Evolutionary conservation across 257 asterid genomes (phyloP).

Genomic region (Thymus mandschuricus): DNA sequence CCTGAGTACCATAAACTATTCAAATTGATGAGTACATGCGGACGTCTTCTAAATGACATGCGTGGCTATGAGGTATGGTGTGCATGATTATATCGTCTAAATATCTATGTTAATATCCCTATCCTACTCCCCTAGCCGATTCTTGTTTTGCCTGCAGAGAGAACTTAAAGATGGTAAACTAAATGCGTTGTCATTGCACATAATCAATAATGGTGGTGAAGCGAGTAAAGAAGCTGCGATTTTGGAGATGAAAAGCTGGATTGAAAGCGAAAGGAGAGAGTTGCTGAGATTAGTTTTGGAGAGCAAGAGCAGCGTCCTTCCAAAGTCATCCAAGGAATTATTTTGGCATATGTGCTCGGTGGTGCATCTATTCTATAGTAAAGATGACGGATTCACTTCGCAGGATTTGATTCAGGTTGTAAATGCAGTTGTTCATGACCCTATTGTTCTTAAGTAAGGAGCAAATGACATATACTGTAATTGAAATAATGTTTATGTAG

Average conservation of each 20-base stretch:
- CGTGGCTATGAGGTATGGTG: slow-evolving; percentile 63
- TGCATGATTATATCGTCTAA: background rate
- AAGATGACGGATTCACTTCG: slow-evolving; percentile 78
- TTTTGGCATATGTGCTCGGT: slow-evolving; percentile 85
- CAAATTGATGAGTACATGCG: slow-evolving; percentile 71
- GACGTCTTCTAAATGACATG: slow-evolving; percentile 87
- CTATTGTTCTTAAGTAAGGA: slow-evolving; percentile 38
- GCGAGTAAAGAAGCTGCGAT: slow-evolving; percentile 52
- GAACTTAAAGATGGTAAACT: slow-evolving; percentile 74
- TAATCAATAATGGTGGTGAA: slow-evolving; percentile 43
- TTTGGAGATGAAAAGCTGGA: slow-evolving; percentile 47
- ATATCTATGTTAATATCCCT: background rate
- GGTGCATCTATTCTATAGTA: slow-evolving; percentile 53
- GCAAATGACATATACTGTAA: no score
- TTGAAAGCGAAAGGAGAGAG: slow-evolving; percentile 55
- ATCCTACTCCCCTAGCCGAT: background rate
- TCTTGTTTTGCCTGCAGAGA: slow-evolving; percentile 54
- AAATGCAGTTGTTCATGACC: slow-evolving; percentile 56
- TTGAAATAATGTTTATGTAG: no score
- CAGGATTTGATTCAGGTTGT: slow-evolving; percentile 56
- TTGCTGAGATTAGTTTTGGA: slow-evolving; percentile 63
- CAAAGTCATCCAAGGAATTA: slow-evolving; percentile 75
- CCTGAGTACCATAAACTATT: slow-evolving; percentile 59
- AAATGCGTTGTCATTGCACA: slow-evolving; percentile 60
- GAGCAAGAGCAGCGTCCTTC: slow-evolving; percentile 53